Base-by-base conservation (phyloP, 116 monocot species). In the Dioscorea cayenensis region DNA sequence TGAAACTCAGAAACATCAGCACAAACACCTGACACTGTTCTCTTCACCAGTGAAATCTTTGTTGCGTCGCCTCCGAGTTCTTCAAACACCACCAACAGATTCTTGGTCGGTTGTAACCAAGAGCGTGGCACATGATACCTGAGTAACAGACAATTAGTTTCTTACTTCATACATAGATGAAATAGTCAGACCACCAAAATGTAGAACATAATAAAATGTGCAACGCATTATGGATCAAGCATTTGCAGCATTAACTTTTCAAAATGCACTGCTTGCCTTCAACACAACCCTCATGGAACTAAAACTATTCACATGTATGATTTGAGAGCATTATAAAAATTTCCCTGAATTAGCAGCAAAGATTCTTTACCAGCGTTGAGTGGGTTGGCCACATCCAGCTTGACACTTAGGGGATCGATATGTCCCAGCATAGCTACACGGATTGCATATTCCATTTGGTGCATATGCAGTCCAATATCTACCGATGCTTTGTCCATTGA, bases 91-190 rank as follows among this genome's bases (percentile, higher is more conserved):
- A 99, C 91, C 67, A 99, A 21, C 19, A 94, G 89, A 73, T 99
- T 99, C 83, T 77, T 76, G 22, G 91, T 76, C 28, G 89, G 89
- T 28, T 87, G 86, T 36, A 99, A 73, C 94, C 91, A 99, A 28
- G 99, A 99, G 17, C 91, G 73, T 2, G 99, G 99, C 28, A 99
- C 85, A 80, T 99, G 99, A 72, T 99, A 99, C 99, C 99, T 99
- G 74, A 21, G 43, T 64, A 76, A 69, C 7, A 27, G 71, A 77
- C 49, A 70, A 43, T n/a, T n/a, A 55, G 62, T 23, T 20, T 19
- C 19, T 19, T 60, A 14, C 7, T 14, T 14, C 20, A 7, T 14
- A 22, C 60, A 16, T 16, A 55, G 55, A 55, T 19, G 55, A 17
- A 51, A 55, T 43, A 0, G 43, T 43, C 43, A 43, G 12, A 9